Evolutionary conservation across 2,329 filamentous ascomycete species (phyloP).

Genomic region (Coleophoma eucalyptorum): DNA sequence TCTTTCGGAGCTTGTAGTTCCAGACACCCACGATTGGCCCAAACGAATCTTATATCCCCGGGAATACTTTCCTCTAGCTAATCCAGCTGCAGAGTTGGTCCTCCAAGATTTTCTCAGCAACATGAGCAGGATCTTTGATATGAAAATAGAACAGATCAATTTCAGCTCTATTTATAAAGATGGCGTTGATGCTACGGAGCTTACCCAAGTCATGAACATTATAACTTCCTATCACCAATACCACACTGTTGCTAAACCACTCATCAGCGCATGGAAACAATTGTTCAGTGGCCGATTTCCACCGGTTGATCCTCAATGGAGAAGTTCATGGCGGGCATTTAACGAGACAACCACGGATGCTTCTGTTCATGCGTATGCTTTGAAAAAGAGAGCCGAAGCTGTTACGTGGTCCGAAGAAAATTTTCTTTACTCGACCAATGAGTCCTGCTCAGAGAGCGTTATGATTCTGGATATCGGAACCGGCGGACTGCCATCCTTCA

Average conservation of each 20-base stretch:
- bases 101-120: conserved; percentile 32
- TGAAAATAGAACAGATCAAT: conserved; percentile 33
- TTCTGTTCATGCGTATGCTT: conserved; percentile 18
- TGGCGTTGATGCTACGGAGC: conserved; percentile 23
- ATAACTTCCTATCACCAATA: conserved; percentile 31
- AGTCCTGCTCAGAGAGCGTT: conserved; percentile 35
- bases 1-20: conserved; percentile 29
- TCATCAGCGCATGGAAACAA: conserved; percentile 27
- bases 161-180: conserved; percentile 29
- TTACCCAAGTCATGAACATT: conserved; percentile 24
- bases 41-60: conserved; percentile 34
- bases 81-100: conserved; percentile 33
- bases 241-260: conserved; percentile 26
- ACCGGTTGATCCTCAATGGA: conserved; percentile 32
- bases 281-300: conserved; percentile 34
- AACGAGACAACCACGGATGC: conserved; percentile 16
- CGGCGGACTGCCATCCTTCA: conserved; percentile 34
- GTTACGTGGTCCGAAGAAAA: conserved; percentile 34
- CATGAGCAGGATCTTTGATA: conserved; percentile 30
- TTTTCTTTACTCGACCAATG: conserved; percentile 30
- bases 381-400: conserved; percentile 25
- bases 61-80: conserved; percentile 36
- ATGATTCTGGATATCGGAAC: conserved; percentile 39
- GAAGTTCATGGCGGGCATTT: conserved; percentile 26
- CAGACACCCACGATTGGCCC: conserved; percentile 30